Evolutionary conservation across 192 early-diverging fungal genomes (phyloP).

Genomic region (Phlyctochytrium bullatum): DNA sequence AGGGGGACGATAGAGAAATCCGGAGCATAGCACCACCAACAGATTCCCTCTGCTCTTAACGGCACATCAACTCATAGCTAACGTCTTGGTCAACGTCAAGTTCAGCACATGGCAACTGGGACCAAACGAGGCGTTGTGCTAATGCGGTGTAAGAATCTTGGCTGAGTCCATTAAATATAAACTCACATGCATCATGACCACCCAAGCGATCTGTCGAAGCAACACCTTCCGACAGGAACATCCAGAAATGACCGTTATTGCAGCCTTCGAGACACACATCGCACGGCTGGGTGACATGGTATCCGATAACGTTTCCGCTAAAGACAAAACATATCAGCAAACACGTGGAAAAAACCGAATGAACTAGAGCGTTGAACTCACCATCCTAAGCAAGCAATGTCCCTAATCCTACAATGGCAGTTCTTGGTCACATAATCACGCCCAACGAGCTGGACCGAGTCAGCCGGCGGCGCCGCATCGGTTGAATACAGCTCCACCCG

Average conservation of each 20-base stretch:
- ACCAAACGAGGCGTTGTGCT: constrained; percentile 26
- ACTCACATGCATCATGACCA: constrained; percentile 3
- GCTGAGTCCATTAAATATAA: neutral
- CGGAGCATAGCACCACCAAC: too few species aligned
- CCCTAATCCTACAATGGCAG: constrained; percentile 75
- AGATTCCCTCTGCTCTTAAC: too few species aligned
- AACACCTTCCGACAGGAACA: constrained; percentile 57
- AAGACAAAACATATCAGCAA: neutral
- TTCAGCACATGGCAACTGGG: constrained; percentile 27
- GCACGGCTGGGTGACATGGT: constrained; percentile 83
- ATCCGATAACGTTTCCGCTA: constrained; percentile 70
- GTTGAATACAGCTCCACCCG: constrained; percentile 69
- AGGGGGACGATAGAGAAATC: too few species aligned
- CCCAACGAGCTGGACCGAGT: constrained; percentile 70
- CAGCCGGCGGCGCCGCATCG: constrained; percentile 44
- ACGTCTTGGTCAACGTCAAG: constrained; percentile 7
- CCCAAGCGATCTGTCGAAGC: constrained; percentile 23
- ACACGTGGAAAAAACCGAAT: neutral
- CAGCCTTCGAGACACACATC: constrained; percentile 80
- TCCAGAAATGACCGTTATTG: constrained; percentile 98
- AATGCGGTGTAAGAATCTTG: neutral
- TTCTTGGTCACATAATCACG: constrained; percentile 78
- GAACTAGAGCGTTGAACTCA: constrained; percentile 25
- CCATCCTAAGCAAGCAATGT: constrained; percentile 77
- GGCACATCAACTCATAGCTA: neutral